Base-by-base conservation (phyloP, 257 asterid species). In the Mentha longifolia region DNA sequence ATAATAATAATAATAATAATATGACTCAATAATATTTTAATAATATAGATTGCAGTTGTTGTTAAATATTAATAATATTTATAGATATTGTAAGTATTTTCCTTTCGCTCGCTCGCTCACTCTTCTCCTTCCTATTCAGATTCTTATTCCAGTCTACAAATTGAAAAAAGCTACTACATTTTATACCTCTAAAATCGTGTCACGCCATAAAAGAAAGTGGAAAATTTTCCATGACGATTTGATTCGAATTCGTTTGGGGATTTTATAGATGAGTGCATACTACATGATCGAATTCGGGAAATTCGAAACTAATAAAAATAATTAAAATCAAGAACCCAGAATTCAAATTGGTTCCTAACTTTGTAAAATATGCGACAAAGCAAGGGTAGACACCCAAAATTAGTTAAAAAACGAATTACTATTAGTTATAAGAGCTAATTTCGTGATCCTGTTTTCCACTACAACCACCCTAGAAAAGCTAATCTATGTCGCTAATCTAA, bases 171-270 rank as follows among this genome's bases (percentile, higher is more conserved):
- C n/a, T n/a, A 20, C 11, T 12, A 43, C 22, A 42, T 25, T 25
- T 19, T 63, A 42, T 8, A 6, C 52, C 37, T 12, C 52, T 5
- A 41, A 61, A 17, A 61, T 8, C 67, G 35, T 39, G 51, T 41
- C 52, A 10, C 51, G 9, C 11, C 52, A 39, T 7, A 47, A 37
- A 22, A 2, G 25, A 22, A 22, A 22, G 25, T 22, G 25, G 25
- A 22, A 22, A 1, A 0, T 22, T 22, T 22, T 22, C 3, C 37
- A 33, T 3, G 6, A 6, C 37, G 37, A 33, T 33, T 33, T 58
- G 28, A 61, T 61, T 61, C 66, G 66, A 35, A 16, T 61, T 37
- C 66, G 12, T 3, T 61, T 35, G 30, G 8, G 31, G 65, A 33
- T 31, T 13, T 58, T 31, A 17, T 30, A 58, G 25, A 22, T 22